Evolutionary conservation across 108 stramenopile species (phyloP).

Genomic region (Discostella pseudostelligera): DNA sequence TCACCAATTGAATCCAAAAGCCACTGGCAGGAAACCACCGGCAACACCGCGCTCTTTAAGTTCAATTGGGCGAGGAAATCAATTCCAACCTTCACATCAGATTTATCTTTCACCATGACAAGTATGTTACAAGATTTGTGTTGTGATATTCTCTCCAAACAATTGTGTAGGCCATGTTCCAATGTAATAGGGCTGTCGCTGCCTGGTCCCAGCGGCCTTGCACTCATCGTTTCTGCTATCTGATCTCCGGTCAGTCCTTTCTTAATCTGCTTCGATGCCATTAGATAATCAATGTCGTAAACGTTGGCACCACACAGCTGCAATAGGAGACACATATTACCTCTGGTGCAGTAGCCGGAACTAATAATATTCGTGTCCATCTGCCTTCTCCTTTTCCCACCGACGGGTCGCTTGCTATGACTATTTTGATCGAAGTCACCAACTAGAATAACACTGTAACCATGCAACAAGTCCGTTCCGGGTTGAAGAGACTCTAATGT

Average conservation of each 20-base stretch:
- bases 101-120: slow-evolving; percentile 30
- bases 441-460: slow-evolving; percentile 27
- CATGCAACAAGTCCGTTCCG: slow-evolving; percentile 39
- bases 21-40: slow-evolving; percentile 42
- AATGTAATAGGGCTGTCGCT: slow-evolving; percentile 3
- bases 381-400: slow-evolving; percentile 21
- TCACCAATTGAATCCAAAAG: slow-evolving; percentile 50
- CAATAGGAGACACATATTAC: slow-evolving; percentile 31
- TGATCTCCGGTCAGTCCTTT: slow-evolving; percentile 17
- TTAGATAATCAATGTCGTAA: slow-evolving; percentile 21
- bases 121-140: slow-evolving; percentile 4
- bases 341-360: slow-evolving; percentile 18
- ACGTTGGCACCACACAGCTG: slow-evolving; percentile 52
- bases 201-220: slow-evolving; percentile 8
- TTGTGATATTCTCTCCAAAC: not conserved
- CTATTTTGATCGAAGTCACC: slow-evolving; percentile 45
- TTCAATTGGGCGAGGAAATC: slow-evolving; percentile 25
- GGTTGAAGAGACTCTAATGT: slow-evolving; percentile 16
- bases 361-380: slow-evolving; percentile 5
- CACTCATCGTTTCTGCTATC: slow-evolving; percentile 1
- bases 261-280: slow-evolving; percentile 20
- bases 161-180: slow-evolving; percentile 8
- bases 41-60: slow-evolving; percentile 1
- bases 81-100: slow-evolving; percentile 28
- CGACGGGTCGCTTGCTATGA: slow-evolving; percentile 5